Evolutionary conservation across 2,329 filamentous ascomycete genomes (phyloP).

Genomic region (Paraphaeosphaeria minitans): DNA sequence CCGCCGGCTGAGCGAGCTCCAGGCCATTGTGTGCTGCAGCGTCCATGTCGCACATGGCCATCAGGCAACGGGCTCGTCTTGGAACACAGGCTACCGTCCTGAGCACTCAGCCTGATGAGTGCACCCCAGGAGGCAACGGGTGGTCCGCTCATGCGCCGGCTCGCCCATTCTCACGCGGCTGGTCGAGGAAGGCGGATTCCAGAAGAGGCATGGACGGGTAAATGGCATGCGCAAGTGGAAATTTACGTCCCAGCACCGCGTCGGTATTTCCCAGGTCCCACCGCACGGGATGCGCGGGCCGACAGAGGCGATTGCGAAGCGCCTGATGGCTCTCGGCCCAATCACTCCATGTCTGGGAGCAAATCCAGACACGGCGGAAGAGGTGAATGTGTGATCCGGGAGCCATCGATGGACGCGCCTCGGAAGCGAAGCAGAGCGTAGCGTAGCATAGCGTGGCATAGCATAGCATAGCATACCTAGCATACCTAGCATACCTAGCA

Average conservation of each 20-base stretch:
- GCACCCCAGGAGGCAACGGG: slow-evolving; percentile 19
- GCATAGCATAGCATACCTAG: too few relatives aligned
- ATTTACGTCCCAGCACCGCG: slow-evolving; percentile 18
- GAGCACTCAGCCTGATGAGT: slow-evolving; percentile 26
- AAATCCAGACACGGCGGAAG: not conserved
- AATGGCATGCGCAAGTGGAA: slow-evolving; percentile 36
- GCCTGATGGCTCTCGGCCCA: slow-evolving; percentile 16
- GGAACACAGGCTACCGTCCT: slow-evolving; percentile 20
- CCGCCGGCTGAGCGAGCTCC: slow-evolving; percentile 7
- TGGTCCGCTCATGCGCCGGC: slow-evolving; percentile 12
- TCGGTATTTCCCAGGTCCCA: not conserved
- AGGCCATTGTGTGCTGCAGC: slow-evolving; percentile 21
- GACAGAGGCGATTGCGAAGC: slow-evolving; percentile 16
- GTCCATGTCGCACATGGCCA: slow-evolving; percentile 26
- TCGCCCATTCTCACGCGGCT: slow-evolving; percentile 21
- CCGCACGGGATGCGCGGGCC: slow-evolving; percentile 24
- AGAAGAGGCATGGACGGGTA: slow-evolving; percentile 35
- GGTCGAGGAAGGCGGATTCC: slow-evolving; percentile 22
- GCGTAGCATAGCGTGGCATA: too few relatives aligned
- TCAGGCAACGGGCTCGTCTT: slow-evolving; percentile 28
- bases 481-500: too few relatives aligned
- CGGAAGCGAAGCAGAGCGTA: not conserved
- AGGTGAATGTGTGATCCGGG: not conserved
- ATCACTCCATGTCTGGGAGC: slow-evolving; percentile 10
- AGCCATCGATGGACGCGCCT: not conserved